Evolutionary conservation across 192 early-diverging fungal species (phyloP).

Genomic region (Coemansia sp.): DNA sequence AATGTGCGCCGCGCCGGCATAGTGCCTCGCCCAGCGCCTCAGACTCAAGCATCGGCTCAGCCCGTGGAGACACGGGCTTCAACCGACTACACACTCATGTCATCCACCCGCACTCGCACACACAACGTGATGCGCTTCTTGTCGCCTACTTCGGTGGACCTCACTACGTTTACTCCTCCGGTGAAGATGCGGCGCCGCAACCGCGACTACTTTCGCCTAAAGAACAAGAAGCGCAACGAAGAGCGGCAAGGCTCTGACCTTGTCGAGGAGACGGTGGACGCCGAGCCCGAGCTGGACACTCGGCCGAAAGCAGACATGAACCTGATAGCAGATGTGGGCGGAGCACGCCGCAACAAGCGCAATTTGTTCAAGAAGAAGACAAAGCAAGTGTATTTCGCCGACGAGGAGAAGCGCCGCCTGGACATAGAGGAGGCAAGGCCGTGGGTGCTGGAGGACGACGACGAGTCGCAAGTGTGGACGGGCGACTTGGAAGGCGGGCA

Average conservation of each 20-base stretch:
- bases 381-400: conserved; percentile 73
- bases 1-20: too few species aligned
- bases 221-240: conserved; percentile 46
- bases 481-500: conserved; percentile 74
- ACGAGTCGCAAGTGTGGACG: conserved; percentile 63
- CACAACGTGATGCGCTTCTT: conserved; percentile 71
- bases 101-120: conserved; percentile 54
- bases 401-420: conserved; percentile 69
- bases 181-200: conserved; percentile 47
- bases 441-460: conserved; percentile 78
- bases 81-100: conserved; percentile 65
- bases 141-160: conserved; percentile 55
- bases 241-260: conserved; percentile 24
- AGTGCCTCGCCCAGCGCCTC: neutral
- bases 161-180: conserved; percentile 60
- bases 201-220: conserved; percentile 43
- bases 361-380: conserved; percentile 80
- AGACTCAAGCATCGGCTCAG: neutral
- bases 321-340: conserved; percentile 71
- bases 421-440: conserved; percentile 73
- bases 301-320: conserved; percentile 57
- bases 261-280: conserved; percentile 6
- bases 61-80: conserved; percentile 20
- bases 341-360: conserved; percentile 73
- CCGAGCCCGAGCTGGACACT: conserved; percentile 14